Conservation (phyloP, 345 rosid species). For the Eucalyptus globulus region DNA sequence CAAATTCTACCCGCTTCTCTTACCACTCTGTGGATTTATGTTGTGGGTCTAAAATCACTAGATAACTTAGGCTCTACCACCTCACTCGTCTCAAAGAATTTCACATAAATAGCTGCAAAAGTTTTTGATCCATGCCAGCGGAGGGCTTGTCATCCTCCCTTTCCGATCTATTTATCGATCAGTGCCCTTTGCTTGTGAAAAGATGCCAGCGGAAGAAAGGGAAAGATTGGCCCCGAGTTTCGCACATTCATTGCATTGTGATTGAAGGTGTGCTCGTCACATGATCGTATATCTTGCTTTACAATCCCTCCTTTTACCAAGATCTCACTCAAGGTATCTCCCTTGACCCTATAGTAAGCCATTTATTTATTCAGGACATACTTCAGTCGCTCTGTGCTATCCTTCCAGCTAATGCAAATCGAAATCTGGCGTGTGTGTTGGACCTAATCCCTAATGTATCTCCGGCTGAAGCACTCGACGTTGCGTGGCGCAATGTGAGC, state of each 20-base stretch:
- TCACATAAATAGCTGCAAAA: fast-evolving
- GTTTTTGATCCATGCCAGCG: not conserved
- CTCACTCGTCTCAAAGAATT: not conserved
- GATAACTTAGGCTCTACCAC: not conserved
- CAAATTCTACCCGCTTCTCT: not conserved
- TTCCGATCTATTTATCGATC: not conserved
- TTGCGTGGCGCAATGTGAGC: not conserved
- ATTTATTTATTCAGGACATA: not conserved
- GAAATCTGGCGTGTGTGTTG: not conserved
- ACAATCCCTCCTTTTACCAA: not conserved
- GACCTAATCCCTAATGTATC: not conserved
- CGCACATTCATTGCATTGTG: not conserved
- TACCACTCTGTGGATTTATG: not conserved
- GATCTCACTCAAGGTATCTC: not conserved
- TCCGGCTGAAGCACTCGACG: not conserved
- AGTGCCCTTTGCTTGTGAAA: not conserved
- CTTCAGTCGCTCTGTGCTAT: not conserved
- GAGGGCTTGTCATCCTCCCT: not conserved
- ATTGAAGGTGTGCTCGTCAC: not conserved
- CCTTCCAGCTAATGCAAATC: not conserved
- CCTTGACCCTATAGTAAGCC: not conserved
- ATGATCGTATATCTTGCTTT: not conserved
- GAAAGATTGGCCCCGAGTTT: not conserved
- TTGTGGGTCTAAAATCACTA: fast-evolving
- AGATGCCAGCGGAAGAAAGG: not conserved